Evolutionary conservation across 345 rosid genomes (phyloP).

Genomic region (Lagerstroemia speciosa): DNA sequence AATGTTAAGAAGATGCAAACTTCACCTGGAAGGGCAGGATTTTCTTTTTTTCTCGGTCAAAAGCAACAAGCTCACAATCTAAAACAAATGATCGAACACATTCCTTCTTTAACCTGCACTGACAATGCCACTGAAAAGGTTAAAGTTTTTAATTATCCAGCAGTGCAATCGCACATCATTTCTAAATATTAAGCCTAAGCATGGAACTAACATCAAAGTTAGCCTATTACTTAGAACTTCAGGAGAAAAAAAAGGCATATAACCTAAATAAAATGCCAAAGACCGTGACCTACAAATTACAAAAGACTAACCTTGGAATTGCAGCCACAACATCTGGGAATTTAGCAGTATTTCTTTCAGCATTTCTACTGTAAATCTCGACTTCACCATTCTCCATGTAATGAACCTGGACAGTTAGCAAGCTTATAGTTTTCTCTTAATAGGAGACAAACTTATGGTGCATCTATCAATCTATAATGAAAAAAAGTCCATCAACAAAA

Average conservation of each 20-base stretch:
- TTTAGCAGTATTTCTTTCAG: slow-evolving; percentile 85
- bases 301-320: slow-evolving; percentile 48
- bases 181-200: neutral
- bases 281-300: neutral
- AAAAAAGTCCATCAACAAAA: neutral
- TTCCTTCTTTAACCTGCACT: slow-evolving; percentile 65
- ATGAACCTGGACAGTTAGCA: slow-evolving; percentile 49
- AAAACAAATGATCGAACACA: slow-evolving; percentile 65
- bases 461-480: neutral
- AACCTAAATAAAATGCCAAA: neutral
- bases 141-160: neutral
- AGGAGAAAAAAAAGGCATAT: neutral
- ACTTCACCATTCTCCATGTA: slow-evolving; percentile 77
- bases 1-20: neutral
- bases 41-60: slow-evolving; percentile 58
- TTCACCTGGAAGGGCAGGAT: slow-evolving; percentile 93
- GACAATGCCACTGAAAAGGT: slow-evolving; percentile 11
- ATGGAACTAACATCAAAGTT: neutral
- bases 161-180: neutral
- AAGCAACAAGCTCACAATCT: slow-evolving; percentile 94
- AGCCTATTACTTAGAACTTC: neutral
- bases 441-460: neutral
- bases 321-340: slow-evolving; percentile 78
- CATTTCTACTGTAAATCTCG: slow-evolving; percentile 93
- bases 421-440: neutral